Percentiles rank a stretch among this genome's conserved stretches.
phyloP scores from a whole-genome alignment of 768 basidiomycete species.

The Fibroporia radiculosa region DNA sequence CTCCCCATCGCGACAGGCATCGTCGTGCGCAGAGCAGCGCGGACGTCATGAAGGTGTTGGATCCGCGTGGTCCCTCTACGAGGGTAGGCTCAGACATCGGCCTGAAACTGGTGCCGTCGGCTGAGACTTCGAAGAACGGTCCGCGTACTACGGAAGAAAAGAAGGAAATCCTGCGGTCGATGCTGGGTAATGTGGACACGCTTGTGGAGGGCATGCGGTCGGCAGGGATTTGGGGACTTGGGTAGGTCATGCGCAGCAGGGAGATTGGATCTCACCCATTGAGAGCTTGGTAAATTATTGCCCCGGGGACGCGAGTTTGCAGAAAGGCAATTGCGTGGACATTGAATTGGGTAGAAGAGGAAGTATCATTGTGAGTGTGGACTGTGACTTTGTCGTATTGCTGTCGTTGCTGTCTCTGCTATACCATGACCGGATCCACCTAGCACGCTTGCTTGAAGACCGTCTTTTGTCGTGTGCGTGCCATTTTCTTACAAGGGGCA shows the following conservation, averaged over 20 bases:
- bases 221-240: conserved; percentile 83
- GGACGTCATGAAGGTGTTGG: conserved; percentile 6
- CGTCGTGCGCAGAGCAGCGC: conserved; percentile 17
- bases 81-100: conserved; percentile 10
- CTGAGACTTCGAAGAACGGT: conserved; percentile 14
- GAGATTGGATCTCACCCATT: too few species aligned
- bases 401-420: conserved; percentile 5
- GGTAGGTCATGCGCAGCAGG: conserved; percentile 15
- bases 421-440: too few species aligned
- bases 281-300: not conserved
- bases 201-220: conserved; percentile 81
- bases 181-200: conserved; percentile 88
- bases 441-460: too few species aligned
- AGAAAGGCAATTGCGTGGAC: too few species aligned
- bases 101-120: conserved; percentile 14
- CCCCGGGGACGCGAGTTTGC: too few species aligned
- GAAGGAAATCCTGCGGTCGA: conserved; percentile 68
- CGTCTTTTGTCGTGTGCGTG: too few species aligned
- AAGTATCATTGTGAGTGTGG: too few species aligned
- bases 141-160: conserved; percentile 67
- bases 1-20: conserved; percentile 10
- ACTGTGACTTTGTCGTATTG: conserved; percentile 2
- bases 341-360: too few species aligned
- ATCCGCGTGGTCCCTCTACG: not conserved
- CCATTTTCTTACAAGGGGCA: not conserved